Conservation (phyloP, 2,329 filamentous ascomycete species). For the Colletotrichum sp. region DNA sequence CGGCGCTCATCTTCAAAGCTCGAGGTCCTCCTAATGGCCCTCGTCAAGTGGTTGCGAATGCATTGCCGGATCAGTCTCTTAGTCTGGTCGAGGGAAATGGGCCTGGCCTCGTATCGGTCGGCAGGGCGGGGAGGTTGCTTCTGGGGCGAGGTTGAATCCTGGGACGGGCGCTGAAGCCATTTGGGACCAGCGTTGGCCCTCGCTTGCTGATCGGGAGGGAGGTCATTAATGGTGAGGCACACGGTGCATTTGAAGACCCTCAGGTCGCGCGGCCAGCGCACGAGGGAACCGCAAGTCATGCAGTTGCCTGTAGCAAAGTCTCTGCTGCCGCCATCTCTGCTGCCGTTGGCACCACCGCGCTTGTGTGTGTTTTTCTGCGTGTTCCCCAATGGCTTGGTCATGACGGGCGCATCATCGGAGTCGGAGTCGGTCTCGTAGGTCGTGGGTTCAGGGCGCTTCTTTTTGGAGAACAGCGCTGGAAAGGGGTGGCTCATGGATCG, state of each 20-base stretch:
- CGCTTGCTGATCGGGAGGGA: slow-evolving; percentile 37
- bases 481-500: slow-evolving; percentile 85
- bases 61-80: slow-evolving; percentile 52
- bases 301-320: slow-evolving; percentile 76
- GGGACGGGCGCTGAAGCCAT: slow-evolving; percentile 19
- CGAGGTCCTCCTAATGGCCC: slow-evolving; percentile 28
- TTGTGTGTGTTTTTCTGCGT: slow-evolving; percentile 32
- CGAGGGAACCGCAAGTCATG: slow-evolving; percentile 83
- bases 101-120: slow-evolving; percentile 18
- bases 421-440: slow-evolving; percentile 36
- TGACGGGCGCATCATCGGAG: slow-evolving; percentile 30
- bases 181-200: slow-evolving; percentile 12
- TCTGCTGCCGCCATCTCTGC: slow-evolving; percentile 51
- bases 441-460: slow-evolving; percentile 54
- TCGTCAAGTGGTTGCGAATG: slow-evolving; percentile 41
- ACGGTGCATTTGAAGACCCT: slow-evolving; percentile 82
- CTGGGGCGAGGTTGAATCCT: slow-evolving; percentile 16
- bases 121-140: not conserved
- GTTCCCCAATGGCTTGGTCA: slow-evolving; percentile 29
- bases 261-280: slow-evolving; percentile 78
- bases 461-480: slow-evolving; percentile 71
- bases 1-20: slow-evolving; percentile 16
- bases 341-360: slow-evolving; percentile 35
- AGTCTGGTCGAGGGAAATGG: slow-evolving; percentile 66
- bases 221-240: slow-evolving; percentile 85